These are phyloP conservation scores for Taphrina populina DNA, from an alignment of 1,139 yeast genomes.

Conservation along the genomic window DNA sequence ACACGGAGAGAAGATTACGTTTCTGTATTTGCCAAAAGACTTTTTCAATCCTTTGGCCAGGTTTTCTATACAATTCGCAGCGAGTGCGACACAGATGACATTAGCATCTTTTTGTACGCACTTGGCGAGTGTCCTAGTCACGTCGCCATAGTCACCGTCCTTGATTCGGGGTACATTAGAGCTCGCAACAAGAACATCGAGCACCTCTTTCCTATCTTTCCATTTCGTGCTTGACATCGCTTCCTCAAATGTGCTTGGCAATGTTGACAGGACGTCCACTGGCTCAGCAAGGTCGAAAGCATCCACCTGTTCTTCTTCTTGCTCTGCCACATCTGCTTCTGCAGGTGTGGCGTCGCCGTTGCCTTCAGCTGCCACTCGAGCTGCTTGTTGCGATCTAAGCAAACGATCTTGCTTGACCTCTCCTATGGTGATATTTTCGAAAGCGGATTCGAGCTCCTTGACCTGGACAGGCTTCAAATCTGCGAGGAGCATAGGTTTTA, in stretches of 20 bases:
- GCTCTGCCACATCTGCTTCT: constrained; percentile 43
- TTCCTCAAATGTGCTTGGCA: constrained; percentile 63
- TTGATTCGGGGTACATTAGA: constrained; percentile 54
- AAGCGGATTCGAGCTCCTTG: constrained; percentile 71
- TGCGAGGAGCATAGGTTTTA: constrained; percentile 61
- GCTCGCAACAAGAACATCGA: constrained; percentile 63
- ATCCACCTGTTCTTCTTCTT: constrained; percentile 47
- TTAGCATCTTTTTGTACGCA: constrained; percentile 81
- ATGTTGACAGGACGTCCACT: constrained; percentile 60
- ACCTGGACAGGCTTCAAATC: constrained; percentile 89
- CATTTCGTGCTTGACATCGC: constrained; percentile 67
- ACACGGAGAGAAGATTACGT: constrained; percentile 59
- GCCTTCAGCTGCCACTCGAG: constrained; percentile 38
- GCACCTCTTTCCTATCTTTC: constrained; percentile 87
- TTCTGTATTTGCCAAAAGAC: constrained; percentile 57
- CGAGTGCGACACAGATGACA: constrained; percentile 77
- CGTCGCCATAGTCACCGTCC: constrained; percentile 66
- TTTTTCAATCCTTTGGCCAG: constrained; percentile 67
- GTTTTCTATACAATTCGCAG: constrained; percentile 65
- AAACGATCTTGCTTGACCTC: constrained; percentile 58
- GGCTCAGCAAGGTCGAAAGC: constrained; percentile 58
- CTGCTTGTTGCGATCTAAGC: constrained; percentile 55
- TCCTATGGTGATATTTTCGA: constrained; percentile 55
- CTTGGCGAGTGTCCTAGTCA: constrained; percentile 63
- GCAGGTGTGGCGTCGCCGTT: constrained; percentile 39